Base-by-base conservation (phyloP, 2,329 filamentous ascomycete species). In the Penicillium psychrosexuale region DNA sequence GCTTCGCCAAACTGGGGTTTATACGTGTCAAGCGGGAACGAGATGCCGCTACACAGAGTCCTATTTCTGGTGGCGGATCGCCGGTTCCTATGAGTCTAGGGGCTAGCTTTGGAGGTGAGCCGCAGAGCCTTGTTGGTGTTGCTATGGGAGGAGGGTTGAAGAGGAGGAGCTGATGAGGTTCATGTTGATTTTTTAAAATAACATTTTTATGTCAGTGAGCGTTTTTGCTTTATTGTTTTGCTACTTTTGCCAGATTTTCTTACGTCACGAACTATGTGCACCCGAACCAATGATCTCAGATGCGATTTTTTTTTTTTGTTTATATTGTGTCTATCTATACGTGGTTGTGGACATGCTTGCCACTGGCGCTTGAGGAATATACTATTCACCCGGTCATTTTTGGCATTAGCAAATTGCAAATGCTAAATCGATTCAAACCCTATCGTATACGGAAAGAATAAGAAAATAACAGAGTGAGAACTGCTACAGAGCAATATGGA, bases 1-100 rank as follows among this genome's bases (percentile, higher is more conserved):
- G 90, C 42, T 99, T 97, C 69, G 88, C 92, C 64, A 95, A 93
- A 75, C 75, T 96, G 60, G 93, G 89, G 3, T 96, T 88, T 67
- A 86, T 88, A 62, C 83, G 93, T 46, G 85, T 95, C 46, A 86
- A 88, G 70, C 82, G 87, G 56, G 91, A 86, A 55, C 77, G 74
- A 55, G 75, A 78, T 37, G 62, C 61, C 2, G 62, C 62, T 2
- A 9, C 60, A 33, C 58, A 62, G 33, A 69, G 67, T 49, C 66
- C 66, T 19, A 55, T 62, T 0, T 63, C 64, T 3, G 60, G 60
- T 24, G 47, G 63, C 2, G 61, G 58, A 5, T 61, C 62, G 11
- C 59, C 59, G 2, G 28, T 48, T 22, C 37, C 44, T 3, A 56
- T 36, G 8, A 60, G 51, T 28, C 51, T 57, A 9, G 63, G 59